Evolutionary conservation across 257 asterid species (phyloP), one percentile per base, ranked within the genome.

Genomic region (Jasminum sambac): DNA sequence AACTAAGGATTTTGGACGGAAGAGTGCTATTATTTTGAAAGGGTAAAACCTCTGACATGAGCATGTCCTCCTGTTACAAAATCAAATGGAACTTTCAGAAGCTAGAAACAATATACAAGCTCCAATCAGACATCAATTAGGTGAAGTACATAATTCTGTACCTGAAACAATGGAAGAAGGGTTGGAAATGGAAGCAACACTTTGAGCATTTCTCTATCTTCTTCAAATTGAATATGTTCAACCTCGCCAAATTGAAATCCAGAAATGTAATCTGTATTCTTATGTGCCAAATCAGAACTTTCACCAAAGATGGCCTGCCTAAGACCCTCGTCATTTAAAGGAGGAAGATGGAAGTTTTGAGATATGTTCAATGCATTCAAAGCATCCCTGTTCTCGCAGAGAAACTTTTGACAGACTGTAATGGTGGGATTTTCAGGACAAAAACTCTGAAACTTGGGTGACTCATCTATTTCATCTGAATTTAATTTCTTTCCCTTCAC

Each of bases 21-120:
- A 95, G 88, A 40, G 94, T 89, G 81, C 98, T 86, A 74, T 95
- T 95, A 78, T 84, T 88, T 80, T 95, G 98, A 73, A 89, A 95
- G 39, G 98, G 99, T 75, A 95, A 85, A 69, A 81, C 80, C 81
- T 95, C 89, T 10, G 98, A 86, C 62, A 91, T 80, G 74, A 68
- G 83, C 82, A 77, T 89, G 57, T 82, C 86, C 68, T 91, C 99
- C 98, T 95, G 89, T 68, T 70, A 72, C 80, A 79, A 59, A 67
- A 77, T 73, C 4, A 46, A 72, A 74, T 40, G 36, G 41, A 74
- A 63, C 70, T 64, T 41, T 23, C 63, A 70, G n/a, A n/a, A 77
- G 66, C 42, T 66, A 71, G 43, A 25, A 66, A 67, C 34, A 46
- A n/a, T 21, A 71, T 37, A 78, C 26, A 38, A 39, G 71, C 67